A percentile compares a stretch with the other conserved stretches of the same genome.
Evolutionary conservation across 164 flowering plant species (phyloP).

Genomic region (Liriodendron chinense): DNA sequence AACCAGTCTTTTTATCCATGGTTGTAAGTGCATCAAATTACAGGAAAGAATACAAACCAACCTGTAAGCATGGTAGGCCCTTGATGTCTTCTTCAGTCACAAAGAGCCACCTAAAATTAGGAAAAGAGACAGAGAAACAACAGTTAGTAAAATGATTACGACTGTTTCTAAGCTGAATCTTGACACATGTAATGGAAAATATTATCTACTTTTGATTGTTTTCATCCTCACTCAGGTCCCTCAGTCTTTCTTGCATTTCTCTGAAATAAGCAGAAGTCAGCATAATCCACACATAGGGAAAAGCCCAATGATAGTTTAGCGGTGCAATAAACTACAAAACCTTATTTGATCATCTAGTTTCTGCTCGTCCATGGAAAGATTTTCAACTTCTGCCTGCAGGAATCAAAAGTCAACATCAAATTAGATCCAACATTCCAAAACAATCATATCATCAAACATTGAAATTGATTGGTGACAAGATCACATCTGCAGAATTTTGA

Average conservation of each 20-base stretch:
- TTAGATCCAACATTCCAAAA: background rate
- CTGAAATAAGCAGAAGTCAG: conserved; percentile 46
- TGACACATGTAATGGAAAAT: background rate
- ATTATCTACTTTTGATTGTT: conserved; percentile 62
- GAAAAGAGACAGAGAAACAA: background rate
- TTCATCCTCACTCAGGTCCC: conserved; percentile 86
- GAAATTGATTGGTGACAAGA: background rate
- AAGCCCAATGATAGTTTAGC: background rate
- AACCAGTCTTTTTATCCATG: background rate
- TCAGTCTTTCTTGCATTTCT: conserved; percentile 84
- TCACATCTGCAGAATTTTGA: background rate
- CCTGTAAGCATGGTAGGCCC: conserved; percentile 66
- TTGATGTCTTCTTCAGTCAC: conserved; percentile 80
- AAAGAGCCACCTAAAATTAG: conserved; percentile 60
- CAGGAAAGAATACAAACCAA: conserved; percentile 13
- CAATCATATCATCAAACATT: background rate
- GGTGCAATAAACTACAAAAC: conserved; percentile 22
- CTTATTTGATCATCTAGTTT: conserved; percentile 66
- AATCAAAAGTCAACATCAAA: background rate
- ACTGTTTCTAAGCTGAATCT: background rate
- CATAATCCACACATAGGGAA: conserved; percentile 7
- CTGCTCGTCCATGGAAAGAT: conserved; percentile 71
- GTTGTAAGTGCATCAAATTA: background rate
- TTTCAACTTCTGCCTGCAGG: conserved; percentile 78
- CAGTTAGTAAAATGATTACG: background rate